Evolutionary conservation across 306 rosid genomes (phyloP), one percentile per base, ranked within the genome.

Genomic region (Argentina anserina): DNA sequence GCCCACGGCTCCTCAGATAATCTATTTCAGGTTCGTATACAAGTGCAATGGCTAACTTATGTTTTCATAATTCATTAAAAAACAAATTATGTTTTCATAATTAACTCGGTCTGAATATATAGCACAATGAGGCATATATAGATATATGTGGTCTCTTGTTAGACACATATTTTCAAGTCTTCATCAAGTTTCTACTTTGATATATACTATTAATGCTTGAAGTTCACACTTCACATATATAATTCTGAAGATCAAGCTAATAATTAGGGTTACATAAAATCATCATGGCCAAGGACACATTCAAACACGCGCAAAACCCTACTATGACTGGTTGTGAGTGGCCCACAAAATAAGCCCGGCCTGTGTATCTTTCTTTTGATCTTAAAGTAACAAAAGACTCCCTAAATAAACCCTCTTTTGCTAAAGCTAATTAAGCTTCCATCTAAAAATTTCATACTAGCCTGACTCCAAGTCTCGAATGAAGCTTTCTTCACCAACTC

Each of bases 351-450:
- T 69, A 78, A 76, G 77, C 65, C 81, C 65, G 85, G 80, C 71
- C 81, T 80, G 87, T 53, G 83, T 49, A 76, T 61, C 6, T 61
- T 80, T 86, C 85, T 90, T 78, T 87, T 70, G 76, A 90, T 93
- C 93, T 79, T 88, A 92, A 90, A 90, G 98, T 80, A 80, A 84
- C 56, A 84, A 90, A 85, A 83, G 91, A 84, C 45, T 21, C 21
- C 45, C 47, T 56, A 28, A 15, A 75, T 82, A 40, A 80, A 23
- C 72, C 76, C 72, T 82, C 91, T 88, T 88, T 88, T 84, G 74
- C 82, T 80, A 92, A 90, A 88, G 89, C 81, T 83, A n/a, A n/a
- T n/a, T n/a, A 80, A 84, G 55, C 56, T 69, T 64, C 43, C 72
- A 76, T 79, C 74, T 61, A 83, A 86, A 84, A 70, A 55, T 55